Base-by-base conservation (phyloP, 768 basidiomycete genomes). In the Candolleomyces eurysporus region DNA sequence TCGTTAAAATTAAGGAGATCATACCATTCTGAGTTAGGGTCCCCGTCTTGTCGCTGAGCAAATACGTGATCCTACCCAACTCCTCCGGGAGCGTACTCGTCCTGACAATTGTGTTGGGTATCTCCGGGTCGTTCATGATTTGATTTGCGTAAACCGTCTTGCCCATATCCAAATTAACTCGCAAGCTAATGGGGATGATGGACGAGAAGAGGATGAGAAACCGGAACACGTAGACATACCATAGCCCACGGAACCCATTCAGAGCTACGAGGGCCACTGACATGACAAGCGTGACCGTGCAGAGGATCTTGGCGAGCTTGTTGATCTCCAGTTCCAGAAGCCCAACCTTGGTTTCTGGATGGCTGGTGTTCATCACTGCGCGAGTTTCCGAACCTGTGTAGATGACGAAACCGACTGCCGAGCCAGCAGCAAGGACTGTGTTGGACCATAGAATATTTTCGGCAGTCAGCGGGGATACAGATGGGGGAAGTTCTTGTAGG, bases 141-240 rank as follows among this genome's bases (percentile, higher is more conserved):
- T 95, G 92, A 48, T 91, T 89, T 0, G 94, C 95, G 67, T 99
- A 99, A 48, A 98, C 91, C 1, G 96, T 98, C 76, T 99, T 99
- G 60, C 97, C 97, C 96, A 99, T 98, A 73, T 99, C 97, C 57
- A 99, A 83, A 67, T 99, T 99, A 57, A 99, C 96, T n/a, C 97
- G 91, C 59, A 99, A 79, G 81, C 96, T 96, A 76, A 99, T 99
- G 26, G 97, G 96, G 69, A 99, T 98, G 73, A 99, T 99, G 31
- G 94, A 96, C 53, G 96, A 98, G 77, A 98, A 99, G 21, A 99
- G 82, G 69, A 99, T 98, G 57, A 99, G 80, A 74, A 99, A 99
- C 19, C 97, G 86, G 76, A 98, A 91, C 32, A 98, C 89, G 69
- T 98, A 98, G 65, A 98, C 89, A 71, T 94, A 96, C 93, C 96